Base-by-base conservation (phyloP, 2,329 filamentous ascomycete genomes). In the Hymenoscyphus salicellus region DNA sequence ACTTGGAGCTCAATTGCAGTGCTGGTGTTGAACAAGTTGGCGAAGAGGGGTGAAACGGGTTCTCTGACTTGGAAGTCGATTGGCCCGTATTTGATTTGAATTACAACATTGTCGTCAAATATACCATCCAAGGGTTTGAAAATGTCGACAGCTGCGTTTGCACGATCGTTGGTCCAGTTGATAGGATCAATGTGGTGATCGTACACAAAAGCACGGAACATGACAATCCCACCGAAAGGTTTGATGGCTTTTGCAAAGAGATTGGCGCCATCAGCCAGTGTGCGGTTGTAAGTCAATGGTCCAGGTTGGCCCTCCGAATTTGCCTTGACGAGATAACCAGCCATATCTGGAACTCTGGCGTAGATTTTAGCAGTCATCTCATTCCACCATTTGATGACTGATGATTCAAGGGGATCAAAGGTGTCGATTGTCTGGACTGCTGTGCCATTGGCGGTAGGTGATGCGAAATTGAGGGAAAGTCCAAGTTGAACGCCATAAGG, bases 171-270 rank as follows among this genome's bases (percentile, higher is more conserved):
- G 60, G 82, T 85, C 87, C 87, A 90, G 73, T 88, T 80, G 0
- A 79, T 77, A 71, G 86, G 79, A 66, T 84, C 81, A 66, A 88
- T 28, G 55, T 57, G 76, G 55, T 82, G 78, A 70, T 91, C 82
- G 73, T 91, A 91, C 0, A 91, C 88, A 69, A 91, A 91, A 0
- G 89, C 88, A 1, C 89, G 83, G 78, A 89, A 91, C 83, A 91
- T 85, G 61, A 90, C 79, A 36, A 89, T 78, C 16, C 87, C 87
- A 3, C 84, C 84, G 65, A 89, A 77, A 0, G 82, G 84, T 65
- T 85, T 73, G 3, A 88, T 72, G 0, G 85, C 82, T 43, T 77
- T 78, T 1, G 88, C 88, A 69, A 91, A 91, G 63, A 91, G 76
- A 70, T 90, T 90, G 4, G 87, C 88, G 1, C 86, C 88, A 32